These are phyloP conservation scores for Calendula officinalis DNA, from an alignment of 129 eudicot species.

Conservation along the genomic window DNA sequence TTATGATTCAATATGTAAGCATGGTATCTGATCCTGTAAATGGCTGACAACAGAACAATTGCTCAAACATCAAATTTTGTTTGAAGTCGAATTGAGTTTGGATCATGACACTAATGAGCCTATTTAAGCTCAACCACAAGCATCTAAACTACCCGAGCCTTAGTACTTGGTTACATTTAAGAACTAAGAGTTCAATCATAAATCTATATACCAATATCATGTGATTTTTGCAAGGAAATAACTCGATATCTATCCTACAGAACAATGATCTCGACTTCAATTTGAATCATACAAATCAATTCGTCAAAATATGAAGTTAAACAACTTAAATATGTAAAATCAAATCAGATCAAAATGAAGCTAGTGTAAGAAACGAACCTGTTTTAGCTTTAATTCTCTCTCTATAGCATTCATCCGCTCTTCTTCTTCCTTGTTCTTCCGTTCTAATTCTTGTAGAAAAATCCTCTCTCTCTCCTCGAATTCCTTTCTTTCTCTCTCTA, in stretches of 20 bases:
- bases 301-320: not conserved
- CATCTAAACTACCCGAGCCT: not conserved
- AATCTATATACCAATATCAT: not conserved
- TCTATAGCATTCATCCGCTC: conserved; percentile 34
- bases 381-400: conserved; percentile 33
- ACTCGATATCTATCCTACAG: not conserved
- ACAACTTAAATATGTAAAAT: not conserved
- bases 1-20: conserved; percentile 9
- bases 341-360: not conserved
- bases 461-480: conserved; percentile 83
- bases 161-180: not conserved
- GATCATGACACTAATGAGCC: not conserved
- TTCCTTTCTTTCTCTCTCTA: conserved; percentile 64
- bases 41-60: conserved; percentile 4
- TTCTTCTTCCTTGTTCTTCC: conserved; percentile 44
- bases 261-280: conserved; percentile 9
- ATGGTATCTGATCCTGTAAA: not conserved
- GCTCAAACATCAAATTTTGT: conserved; percentile 5
- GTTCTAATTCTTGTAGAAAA: conserved; percentile 55
- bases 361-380: conserved; percentile 27
- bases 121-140: not conserved
- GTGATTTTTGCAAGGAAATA: not conserved
- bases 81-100: conserved; percentile 4
- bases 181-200: not conserved
- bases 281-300: not conserved